Base-by-base conservation (phyloP, 768 basidiomycete species). In the button mushroom (Agaricus bisporus) region DNA sequence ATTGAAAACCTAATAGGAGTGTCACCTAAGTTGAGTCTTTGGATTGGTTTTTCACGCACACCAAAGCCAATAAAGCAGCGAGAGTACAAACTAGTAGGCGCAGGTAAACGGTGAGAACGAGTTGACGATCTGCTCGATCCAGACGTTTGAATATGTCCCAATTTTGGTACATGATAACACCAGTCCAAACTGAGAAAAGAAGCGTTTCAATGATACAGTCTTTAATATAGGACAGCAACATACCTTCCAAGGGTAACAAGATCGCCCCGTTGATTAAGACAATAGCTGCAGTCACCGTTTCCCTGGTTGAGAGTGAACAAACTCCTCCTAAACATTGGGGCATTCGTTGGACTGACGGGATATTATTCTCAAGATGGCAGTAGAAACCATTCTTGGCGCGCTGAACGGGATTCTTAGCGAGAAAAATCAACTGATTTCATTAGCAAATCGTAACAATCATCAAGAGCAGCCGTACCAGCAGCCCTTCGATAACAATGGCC, bases 161-260 rank as follows among this genome's bases (percentile, higher is more conserved):
- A 38, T 56, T 45, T 20, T 18, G 25, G 28, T 50, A 56, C 38
- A 56, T 36, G 25, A 51, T 5, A 7, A 6, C 4, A 14, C 48
- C 49, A 5, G 49, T 56, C 48, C 44, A 51, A 18, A 46, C 55
- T 51, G 38, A 14, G 14, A 25, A 18, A n/a, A 38, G 9, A 45
- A 18, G 35, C 11, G 29, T 37, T 45, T 29, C 6, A 25, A n/a
- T 18, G 7, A 5, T 10, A 11, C 9, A 46, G 14, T 20, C 17
- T 41, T 20, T 29, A 22, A 29, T 28, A 5, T 11, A 1, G 38
- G 5, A 39, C 17, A 11, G 26, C 52, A 14, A 32, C 37, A 26
- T 28, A 50, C 55, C 26, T 56, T 56, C 55, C 11, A 56, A 32
- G 12, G 55, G 55, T 20, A 56, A 15, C 17, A 50, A 17, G 32